Conservation (phyloP, 73 alveolate species). For the Paramecium tetraurelia region DNA sequence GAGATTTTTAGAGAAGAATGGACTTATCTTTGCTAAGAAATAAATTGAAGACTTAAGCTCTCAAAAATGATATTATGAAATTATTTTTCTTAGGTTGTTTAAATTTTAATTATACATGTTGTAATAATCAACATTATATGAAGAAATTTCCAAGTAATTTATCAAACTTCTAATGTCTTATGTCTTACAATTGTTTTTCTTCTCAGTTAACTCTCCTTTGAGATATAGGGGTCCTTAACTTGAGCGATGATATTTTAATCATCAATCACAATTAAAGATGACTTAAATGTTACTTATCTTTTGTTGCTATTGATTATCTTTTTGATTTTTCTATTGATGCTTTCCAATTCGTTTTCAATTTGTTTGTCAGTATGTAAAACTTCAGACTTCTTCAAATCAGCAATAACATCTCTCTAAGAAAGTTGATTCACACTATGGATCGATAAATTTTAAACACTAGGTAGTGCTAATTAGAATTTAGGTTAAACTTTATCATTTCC, state of each 20-base stretch:
- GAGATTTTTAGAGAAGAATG: background rate
- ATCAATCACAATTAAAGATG: background rate
- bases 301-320: conserved; percentile 6
- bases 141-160: background rate
- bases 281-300: background rate
- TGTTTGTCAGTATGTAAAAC: background rate
- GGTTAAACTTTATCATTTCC: background rate
- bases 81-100: background rate
- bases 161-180: background rate
- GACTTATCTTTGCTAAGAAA: background rate
- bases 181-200: background rate
- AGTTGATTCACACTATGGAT: background rate
- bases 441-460: background rate
- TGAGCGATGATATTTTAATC: background rate
- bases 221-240: background rate
- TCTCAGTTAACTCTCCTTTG: background rate
- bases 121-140: background rate
- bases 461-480: background rate
- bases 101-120: background rate
- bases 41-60: background rate
- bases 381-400: background rate
- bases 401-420: background rate
- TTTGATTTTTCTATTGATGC: background rate
- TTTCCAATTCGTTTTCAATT: background rate
- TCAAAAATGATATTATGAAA: background rate